phyloP scores from a whole-genome alignment of 345 rosid species.

The Crucihimalaya himalaica region DNA sequence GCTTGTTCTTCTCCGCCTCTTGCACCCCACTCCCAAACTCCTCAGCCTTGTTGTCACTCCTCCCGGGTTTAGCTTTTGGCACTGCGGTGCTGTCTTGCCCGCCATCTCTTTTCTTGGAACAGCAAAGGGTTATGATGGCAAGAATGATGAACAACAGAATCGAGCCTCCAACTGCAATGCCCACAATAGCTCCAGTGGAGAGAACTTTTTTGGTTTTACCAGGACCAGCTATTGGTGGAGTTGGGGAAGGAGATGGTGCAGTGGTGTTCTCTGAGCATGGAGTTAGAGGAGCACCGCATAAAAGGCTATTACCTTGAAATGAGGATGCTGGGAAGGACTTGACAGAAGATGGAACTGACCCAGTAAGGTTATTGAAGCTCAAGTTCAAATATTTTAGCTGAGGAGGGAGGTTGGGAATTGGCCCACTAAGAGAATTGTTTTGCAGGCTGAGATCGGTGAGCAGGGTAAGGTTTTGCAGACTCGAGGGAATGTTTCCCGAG shows the following conservation, averaged over 20 bases:
- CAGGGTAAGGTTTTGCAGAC: slow-evolving; percentile 53
- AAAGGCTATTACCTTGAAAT: slow-evolving; percentile 63
- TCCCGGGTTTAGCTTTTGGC: slow-evolving; percentile 53
- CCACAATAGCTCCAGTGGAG: slow-evolving; percentile 56
- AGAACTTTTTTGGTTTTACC: slow-evolving; percentile 48
- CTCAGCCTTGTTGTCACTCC: slow-evolving; percentile 68
- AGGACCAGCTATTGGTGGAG: slow-evolving; percentile 31
- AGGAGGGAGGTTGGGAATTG: slow-evolving; percentile 59
- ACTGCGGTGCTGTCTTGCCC: slow-evolving; percentile 39
- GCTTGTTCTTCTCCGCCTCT: slow-evolving; percentile 93
- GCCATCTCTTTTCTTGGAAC: slow-evolving; percentile 53
- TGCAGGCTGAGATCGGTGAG: slow-evolving; percentile 66
- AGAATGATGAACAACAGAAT: slow-evolving; percentile 51
- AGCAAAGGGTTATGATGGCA: slow-evolving; percentile 51
- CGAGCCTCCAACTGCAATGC: slow-evolving; percentile 67
- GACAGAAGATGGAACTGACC: slow-evolving; percentile 69
- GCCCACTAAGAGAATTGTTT: slow-evolving; percentile 68
- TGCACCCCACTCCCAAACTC: slow-evolving; percentile 95
- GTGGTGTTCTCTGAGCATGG: slow-evolving; percentile 51
- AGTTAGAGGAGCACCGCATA: slow-evolving; percentile 73
- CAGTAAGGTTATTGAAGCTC: slow-evolving; percentile 74
- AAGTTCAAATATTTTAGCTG: slow-evolving; percentile 65
- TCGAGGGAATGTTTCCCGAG: slow-evolving; percentile 60
- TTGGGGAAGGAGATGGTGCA: slow-evolving; percentile 62
- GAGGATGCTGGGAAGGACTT: slow-evolving; percentile 69